Conservation (phyloP, 73 alveolate genomes). For the Paramecium caudatum region DNA sequence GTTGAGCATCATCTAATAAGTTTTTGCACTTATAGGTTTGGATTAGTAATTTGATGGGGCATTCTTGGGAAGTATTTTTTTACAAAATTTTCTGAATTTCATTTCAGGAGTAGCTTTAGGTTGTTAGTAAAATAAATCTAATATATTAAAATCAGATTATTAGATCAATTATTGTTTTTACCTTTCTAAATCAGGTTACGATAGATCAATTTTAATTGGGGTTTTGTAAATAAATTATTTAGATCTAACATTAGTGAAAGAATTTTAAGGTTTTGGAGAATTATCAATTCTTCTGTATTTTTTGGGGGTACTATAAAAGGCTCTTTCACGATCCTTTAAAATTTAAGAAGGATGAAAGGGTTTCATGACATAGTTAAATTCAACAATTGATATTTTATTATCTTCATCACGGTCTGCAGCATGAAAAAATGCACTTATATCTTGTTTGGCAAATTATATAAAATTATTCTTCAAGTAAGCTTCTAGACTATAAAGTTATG, state of each 20-base stretch:
- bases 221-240: conserved; percentile 49
- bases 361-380: conserved; percentile 14
- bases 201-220: conserved; percentile 30
- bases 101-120: conserved; percentile 65
- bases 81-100: conserved; percentile 51
- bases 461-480: neutral
- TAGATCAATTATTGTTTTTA: conserved; percentile 32
- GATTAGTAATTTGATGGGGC: conserved; percentile 54
- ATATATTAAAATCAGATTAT: conserved; percentile 21
- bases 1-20: conserved; percentile 48
- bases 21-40: conserved; percentile 57
- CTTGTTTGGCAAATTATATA: conserved; percentile 26
- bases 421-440: conserved; percentile 45
- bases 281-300: conserved; percentile 59
- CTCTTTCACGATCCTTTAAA: conserved; percentile 66
- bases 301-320: conserved; percentile 64
- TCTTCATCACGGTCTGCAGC: conserved; percentile 51
- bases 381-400: conserved; percentile 57
- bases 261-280: conserved; percentile 66
- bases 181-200: conserved; percentile 40
- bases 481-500: neutral
- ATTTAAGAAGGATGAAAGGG: conserved; percentile 68
- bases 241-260: conserved; percentile 44
- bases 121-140: conserved; percentile 49
- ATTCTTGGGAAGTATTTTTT: conserved; percentile 32